Conservation (phyloP, 2,329 filamentous ascomycete species). For the Cladorrhinum sp. region DNA sequence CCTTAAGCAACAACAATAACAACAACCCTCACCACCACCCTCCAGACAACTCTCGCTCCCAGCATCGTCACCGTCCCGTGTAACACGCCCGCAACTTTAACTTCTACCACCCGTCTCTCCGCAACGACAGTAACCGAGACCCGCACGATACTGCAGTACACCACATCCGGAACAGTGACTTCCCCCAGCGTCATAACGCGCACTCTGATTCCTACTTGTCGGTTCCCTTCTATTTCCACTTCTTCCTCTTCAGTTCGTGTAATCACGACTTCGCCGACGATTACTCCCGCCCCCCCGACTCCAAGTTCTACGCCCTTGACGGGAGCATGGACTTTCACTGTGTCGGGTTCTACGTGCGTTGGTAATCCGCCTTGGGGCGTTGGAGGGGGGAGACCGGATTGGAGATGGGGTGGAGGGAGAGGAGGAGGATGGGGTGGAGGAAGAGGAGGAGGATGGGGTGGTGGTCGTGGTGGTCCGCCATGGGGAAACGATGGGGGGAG, state of each 20-base stretch:
- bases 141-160: no score
- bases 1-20: constrained; percentile 4
- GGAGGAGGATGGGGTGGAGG: not conserved
- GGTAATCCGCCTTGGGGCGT: not conserved
- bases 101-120: no score
- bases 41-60: constrained; percentile 5
- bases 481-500: not conserved
- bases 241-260: no score
- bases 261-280: not conserved
- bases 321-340: constrained; percentile 7
- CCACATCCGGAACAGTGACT: not conserved
- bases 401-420: not conserved
- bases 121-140: no score
- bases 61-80: not conserved
- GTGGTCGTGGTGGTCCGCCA: not conserved
- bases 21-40: not conserved
- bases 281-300: not conserved
- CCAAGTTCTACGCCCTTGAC: not conserved
- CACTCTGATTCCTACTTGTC: not conserved
- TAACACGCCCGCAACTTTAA: no score
- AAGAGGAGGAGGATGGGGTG: not conserved
- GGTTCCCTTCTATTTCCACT: no score
- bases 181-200: not conserved
- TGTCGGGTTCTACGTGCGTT: constrained; percentile 5
- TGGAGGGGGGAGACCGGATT: not conserved